Conservation (phyloP, 441 rosid genomes). For the Syzygium malaccense region DNA sequence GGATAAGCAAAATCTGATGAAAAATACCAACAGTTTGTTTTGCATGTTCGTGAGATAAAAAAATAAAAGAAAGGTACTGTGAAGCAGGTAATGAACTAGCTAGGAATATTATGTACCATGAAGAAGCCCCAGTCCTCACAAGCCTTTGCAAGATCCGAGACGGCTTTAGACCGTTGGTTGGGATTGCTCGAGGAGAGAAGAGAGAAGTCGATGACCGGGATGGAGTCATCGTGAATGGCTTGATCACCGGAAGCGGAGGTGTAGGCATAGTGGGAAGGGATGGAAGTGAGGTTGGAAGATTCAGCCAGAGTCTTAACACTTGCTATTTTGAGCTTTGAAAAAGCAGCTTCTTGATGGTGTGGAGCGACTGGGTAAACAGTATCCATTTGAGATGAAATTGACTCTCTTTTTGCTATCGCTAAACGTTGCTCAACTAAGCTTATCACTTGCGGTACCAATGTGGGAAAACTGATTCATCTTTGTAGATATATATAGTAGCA, state of each 20-base stretch:
- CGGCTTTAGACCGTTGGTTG: background rate
- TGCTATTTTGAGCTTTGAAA: background rate
- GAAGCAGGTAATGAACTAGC: background rate
- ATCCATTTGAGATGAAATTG: background rate
- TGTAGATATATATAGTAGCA: no score
- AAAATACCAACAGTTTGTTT: background rate
- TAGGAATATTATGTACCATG: background rate
- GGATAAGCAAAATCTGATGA: background rate
- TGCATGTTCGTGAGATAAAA: background rate
- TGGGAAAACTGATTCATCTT: no score
- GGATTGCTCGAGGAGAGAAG: background rate
- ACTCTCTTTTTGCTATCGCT: background rate
- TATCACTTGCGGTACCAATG: no score
- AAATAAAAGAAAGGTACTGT: background rate
- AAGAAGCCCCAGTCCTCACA: background rate
- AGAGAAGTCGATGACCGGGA: background rate
- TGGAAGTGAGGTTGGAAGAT: constrained; percentile 26
- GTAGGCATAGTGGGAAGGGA: constrained; percentile 28
- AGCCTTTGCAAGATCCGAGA: background rate
- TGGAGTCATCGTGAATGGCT: background rate
- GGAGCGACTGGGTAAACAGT: background rate
- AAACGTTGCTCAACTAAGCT: no score
- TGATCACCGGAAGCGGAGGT: constrained; percentile 4
- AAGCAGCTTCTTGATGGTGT: background rate
- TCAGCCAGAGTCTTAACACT: constrained; percentile 28